A percentile compares a stretch with the other conserved stretches of the same genome.
phyloP scores from a whole-genome alignment of 805 yeast genomes.

The Jamesozyma hellenica region DNA sequence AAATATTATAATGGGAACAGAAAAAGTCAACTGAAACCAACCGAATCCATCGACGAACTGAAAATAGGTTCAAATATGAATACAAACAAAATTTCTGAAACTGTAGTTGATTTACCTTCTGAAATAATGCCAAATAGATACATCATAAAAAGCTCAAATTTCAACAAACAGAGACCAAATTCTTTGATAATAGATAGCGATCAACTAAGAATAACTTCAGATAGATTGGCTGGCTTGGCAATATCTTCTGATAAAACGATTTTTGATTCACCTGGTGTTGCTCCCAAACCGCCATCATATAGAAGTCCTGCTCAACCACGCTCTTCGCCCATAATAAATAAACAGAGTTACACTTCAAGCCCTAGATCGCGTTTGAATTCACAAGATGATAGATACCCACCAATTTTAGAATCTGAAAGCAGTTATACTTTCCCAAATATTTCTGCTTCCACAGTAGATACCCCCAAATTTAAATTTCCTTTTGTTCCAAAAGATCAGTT shows the following conservation, averaged over 20 bases:
- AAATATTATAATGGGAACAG: background rate
- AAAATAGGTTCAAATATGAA: constrained; percentile 3
- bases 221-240: constrained; percentile 6
- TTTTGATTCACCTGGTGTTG: constrained; percentile 59
- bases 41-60: background rate
- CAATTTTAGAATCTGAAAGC: background rate
- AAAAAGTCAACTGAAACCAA: constrained; percentile 1
- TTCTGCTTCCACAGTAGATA: background rate
- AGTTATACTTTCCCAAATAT: background rate
- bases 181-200: constrained; percentile 1
- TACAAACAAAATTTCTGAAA: constrained; percentile 13
- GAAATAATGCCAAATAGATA: background rate
- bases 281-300: constrained; percentile 55
- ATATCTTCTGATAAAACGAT: constrained; percentile 8
- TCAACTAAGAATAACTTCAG: constrained; percentile 1
- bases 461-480: background rate
- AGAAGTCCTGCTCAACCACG: constrained; percentile 32
- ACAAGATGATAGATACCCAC: constrained; percentile 1
- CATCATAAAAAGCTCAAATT: background rate
- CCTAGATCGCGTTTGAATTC: background rate
- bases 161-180: background rate
- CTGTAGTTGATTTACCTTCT: constrained; percentile 6
- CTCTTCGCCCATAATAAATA: constrained; percentile 4
- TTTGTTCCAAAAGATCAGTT: background rate
- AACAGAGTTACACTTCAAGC: background rate